phyloP scores from a whole-genome alignment of 805 yeast genomes.

The Kurtzmaniella fragi region DNA sequence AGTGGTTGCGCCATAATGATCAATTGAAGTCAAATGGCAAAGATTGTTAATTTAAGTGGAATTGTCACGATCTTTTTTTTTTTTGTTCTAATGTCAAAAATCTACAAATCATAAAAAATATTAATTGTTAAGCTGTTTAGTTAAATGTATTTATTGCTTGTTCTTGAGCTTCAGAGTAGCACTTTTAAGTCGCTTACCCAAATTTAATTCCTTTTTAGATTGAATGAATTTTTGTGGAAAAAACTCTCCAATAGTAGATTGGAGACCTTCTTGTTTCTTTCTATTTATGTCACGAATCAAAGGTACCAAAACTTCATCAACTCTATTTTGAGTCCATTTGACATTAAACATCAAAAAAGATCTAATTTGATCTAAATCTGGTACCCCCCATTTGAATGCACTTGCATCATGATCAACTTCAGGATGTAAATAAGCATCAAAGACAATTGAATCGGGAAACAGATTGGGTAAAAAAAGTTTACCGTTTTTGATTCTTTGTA shows the following conservation, averaged over 20 bases:
- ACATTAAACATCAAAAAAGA: slow-evolving; percentile 62
- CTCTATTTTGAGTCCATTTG: slow-evolving; percentile 73
- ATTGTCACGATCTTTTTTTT: no score
- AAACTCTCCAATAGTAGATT: slow-evolving; percentile 60
- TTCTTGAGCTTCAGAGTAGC: slow-evolving; percentile 36
- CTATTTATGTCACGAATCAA: slow-evolving; percentile 74
- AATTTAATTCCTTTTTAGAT: slow-evolving; percentile 38
- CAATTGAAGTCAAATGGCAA: no score
- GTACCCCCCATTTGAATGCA: slow-evolving; percentile 83
- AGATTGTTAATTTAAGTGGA: not conserved
- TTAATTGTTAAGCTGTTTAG: not conserved
- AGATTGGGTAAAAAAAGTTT: slow-evolving; percentile 51
- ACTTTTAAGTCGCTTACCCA: slow-evolving; percentile 57
- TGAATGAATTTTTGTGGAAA: slow-evolving; percentile 56
- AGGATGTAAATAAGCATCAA: slow-evolving; percentile 72
- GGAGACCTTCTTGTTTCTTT: slow-evolving; percentile 49
- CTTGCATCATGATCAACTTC: slow-evolving; percentile 81
- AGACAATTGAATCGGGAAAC: slow-evolving; percentile 69
- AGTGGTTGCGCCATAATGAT: slow-evolving; percentile 46
- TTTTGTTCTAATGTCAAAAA: no score
- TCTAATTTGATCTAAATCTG: slow-evolving; percentile 76
- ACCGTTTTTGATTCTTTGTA: slow-evolving; percentile 49
- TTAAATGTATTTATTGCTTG: not conserved
- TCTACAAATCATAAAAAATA: no score
- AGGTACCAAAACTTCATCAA: slow-evolving; percentile 83